phyloP scores from a whole-genome alignment of 2,329 filamentous ascomycete species.

The Colletotrichum tabaci region DNA sequence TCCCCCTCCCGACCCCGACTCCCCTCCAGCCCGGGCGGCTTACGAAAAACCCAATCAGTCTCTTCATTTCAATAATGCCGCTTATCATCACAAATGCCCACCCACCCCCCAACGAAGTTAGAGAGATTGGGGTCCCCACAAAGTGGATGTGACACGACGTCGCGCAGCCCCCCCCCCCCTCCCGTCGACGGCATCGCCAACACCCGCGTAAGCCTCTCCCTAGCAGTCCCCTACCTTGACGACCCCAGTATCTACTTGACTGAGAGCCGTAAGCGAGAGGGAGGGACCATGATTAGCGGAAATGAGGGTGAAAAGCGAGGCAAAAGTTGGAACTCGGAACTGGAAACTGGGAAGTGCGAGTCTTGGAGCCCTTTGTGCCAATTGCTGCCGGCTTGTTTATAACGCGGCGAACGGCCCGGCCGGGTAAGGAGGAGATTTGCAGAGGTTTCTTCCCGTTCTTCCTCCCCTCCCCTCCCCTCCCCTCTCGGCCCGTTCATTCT shows the following conservation, averaged over 20 bases:
- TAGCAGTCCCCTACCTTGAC: conserved; percentile 2
- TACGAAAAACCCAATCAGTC: conserved; percentile 24
- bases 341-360: neutral
- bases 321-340: conserved; percentile 1
- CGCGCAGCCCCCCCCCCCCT: neutral
- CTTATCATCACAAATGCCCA: conserved; percentile 29
- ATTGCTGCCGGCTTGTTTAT: conserved; percentile 19
- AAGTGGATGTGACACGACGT: conserved; percentile 41
- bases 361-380: neutral
- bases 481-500: conserved; percentile 33
- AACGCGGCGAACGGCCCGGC: conserved; percentile 28
- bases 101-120: conserved; percentile 8
- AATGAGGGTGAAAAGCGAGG: conserved; percentile 1
- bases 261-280: conserved; percentile 34
- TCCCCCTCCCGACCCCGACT: no score
- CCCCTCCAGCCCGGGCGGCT: neutral
- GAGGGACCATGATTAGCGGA: conserved; percentile 21
- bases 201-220: conserved; percentile 4
- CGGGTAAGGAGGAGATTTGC: neutral
- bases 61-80: conserved; percentile 33
- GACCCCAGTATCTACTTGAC: conserved; percentile 24
- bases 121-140: conserved; percentile 37
- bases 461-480: no score
- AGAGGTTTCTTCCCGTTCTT: conserved; percentile 2
- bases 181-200: conserved; percentile 18